These are phyloP conservation scores for Dioscorea zingiberensis DNA, from an alignment of 106 monocot genomes.

Conservation along the genomic window DNA sequence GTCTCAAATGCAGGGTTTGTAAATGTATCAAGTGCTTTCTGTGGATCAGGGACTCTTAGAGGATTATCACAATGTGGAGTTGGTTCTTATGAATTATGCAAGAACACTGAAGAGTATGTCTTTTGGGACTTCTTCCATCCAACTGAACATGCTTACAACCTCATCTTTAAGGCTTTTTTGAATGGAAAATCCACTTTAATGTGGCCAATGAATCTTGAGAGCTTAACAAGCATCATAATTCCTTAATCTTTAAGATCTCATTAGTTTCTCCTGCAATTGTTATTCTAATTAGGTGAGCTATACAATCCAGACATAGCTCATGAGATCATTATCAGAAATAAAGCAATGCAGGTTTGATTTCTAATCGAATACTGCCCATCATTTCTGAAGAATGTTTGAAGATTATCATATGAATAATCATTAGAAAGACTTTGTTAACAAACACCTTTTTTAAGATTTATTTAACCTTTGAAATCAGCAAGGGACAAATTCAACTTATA, in stretches of 20 bases:
- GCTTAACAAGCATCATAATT: background rate
- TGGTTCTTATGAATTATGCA: conserved; percentile 4
- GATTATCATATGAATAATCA: background rate
- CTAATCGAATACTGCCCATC: background rate
- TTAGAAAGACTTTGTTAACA: no score
- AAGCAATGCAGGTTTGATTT: background rate
- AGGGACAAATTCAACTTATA: no score
- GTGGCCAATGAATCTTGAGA: background rate
- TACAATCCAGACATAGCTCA: background rate
- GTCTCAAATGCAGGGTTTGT: conserved; percentile 5
- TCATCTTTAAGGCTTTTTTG: conserved; percentile 22
- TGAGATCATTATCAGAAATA: background rate
- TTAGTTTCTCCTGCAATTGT: no score
- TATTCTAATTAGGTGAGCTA: no score
- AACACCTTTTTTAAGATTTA: no score
- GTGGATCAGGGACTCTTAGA: conserved; percentile 11
- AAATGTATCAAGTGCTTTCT: conserved; percentile 15
- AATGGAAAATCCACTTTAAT: conserved; percentile 1
- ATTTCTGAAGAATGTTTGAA: background rate
- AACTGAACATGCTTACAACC: conserved; percentile 11
- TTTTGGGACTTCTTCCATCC: conserved; percentile 26
- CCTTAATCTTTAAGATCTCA: background rate
- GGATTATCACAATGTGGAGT: conserved; percentile 10
- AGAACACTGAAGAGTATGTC: background rate
- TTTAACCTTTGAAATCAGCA: no score